Evolutionary conservation across 805 yeast genomes (phyloP).

Genomic region (Candida dendrica): DNA sequence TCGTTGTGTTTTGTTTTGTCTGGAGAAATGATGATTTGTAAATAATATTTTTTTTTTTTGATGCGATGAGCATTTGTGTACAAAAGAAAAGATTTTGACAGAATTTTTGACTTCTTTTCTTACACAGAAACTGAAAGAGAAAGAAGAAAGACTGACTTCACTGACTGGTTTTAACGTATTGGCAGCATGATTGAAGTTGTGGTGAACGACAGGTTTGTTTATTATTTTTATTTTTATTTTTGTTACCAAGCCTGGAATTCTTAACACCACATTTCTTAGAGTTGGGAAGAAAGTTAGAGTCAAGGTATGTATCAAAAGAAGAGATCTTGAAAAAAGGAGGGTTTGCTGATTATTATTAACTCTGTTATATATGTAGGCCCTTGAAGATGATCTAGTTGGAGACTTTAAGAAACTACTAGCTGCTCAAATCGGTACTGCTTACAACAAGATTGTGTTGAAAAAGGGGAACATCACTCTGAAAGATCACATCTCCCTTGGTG

Average conservation of each 20-base stretch:
- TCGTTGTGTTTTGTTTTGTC: no score
- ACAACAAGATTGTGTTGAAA: constrained; percentile 59
- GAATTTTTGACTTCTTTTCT: neutral
- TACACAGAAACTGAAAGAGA: no score
- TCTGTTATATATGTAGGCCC: constrained; percentile 34
- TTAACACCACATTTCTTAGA: constrained; percentile 30
- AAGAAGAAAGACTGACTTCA: no score
- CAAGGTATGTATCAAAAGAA: constrained; percentile 30
- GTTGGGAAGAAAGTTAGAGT: constrained; percentile 84
- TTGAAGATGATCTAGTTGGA: constrained; percentile 78
- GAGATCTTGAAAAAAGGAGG: no score
- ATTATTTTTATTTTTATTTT: no score
- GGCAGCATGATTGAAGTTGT: constrained; percentile 65
- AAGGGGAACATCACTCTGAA: constrained; percentile 82
- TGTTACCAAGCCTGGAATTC: no score
- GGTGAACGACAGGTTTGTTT: constrained; percentile 57
- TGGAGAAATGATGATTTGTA: no score
- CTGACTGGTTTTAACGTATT: no score
- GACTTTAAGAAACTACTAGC: constrained; percentile 84
- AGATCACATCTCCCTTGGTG: constrained; percentile 88
- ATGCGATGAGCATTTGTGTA: neutral
- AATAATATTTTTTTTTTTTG: neutral
- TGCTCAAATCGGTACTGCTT: constrained; percentile 72
- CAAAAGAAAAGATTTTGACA: neutral
- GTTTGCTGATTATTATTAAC: neutral